Evolutionary conservation across 1,284 basidiomycete species (phyloP).

Genomic region (Marasmius oreades): DNA sequence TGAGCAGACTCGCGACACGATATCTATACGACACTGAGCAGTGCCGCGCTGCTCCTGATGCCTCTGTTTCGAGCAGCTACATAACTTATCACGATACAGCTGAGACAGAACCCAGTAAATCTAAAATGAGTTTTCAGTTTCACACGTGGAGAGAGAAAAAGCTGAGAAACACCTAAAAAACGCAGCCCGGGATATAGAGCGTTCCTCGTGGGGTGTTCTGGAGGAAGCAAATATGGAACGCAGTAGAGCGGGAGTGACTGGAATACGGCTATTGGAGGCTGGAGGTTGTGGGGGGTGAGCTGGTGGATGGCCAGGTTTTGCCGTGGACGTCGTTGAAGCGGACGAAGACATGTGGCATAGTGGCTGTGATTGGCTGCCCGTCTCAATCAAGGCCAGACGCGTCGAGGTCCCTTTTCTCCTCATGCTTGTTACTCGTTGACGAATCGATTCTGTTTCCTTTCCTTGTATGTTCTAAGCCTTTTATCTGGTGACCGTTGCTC

Average conservation of each 20-base stretch:
- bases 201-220: conserved; percentile 71
- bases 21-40: conserved; percentile 55
- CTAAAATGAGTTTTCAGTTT: conserved; percentile 31
- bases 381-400: neutral
- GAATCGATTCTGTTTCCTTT: neutral
- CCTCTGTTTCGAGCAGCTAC: conserved; percentile 66
- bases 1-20: conserved; percentile 16
- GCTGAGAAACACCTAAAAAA: conserved; percentile 73
- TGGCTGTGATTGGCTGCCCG: conserved; percentile 1
- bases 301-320: conserved; percentile 29
- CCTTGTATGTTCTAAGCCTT: neutral
- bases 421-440: neutral
- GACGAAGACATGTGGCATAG: conserved; percentile 36
- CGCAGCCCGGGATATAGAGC: conserved; percentile 74
- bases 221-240: conserved; percentile 82
- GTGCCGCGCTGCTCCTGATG: conserved; percentile 55
- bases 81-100: conserved; percentile 73
- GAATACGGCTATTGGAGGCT: conserved; percentile 53
- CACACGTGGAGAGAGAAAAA: conserved; percentile 5
- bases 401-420: neutral
- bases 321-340: conserved; percentile 38
- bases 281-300: conserved; percentile 27
- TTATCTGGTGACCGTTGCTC: neutral
- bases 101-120: conserved; percentile 75
- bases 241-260: conserved; percentile 75